Base-by-base conservation (phyloP, 192 early-diverging fungal species). In the Rhizoclosmatium globosum region DNA sequence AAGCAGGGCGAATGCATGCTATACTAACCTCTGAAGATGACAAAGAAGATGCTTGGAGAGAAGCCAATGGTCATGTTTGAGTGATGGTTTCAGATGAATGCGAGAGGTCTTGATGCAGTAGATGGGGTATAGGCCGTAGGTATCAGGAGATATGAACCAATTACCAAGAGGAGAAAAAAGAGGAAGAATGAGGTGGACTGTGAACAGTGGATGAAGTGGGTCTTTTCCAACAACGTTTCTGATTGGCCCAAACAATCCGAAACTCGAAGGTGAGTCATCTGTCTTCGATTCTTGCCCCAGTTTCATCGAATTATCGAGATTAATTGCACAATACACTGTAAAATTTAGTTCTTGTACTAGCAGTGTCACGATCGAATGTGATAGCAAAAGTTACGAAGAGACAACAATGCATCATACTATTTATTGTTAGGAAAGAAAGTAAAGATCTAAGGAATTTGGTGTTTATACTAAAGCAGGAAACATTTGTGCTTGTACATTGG, bases 401-500 rank as follows among this genome's bases (percentile, higher is more conserved):
- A 64, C n/a, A n/a, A 19, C 11, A 31, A 41, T 13, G 31, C 9
- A 64, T 23, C 23, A 31, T 1, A 11, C 38, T 11, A n/a, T 64
- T 11, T 64, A 64, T 64, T 64, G 19, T 64, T 11, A 39, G 15
- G 1, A 65, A 65, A 65, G 1, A 38, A 65, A 65, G 64, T 31
- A 41, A 65, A 65, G 11, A 41, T 21, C 11, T 65, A 38, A 65
- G 56, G 56, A 57, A 57, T 31, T 31, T 31, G 31, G 31, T 31
- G 31, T 68, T 68, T 56, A 74, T 1, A 62, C 56, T 3, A 74
- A 31, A 13, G 72, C 60, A 21, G 72, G 72, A 42, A 74, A 74
- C 72, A 74, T 62, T 45, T 50, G 38, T 4, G 50, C 72, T 23
- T 74, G 72, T 15, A 15, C 31, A 42, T 43, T 23, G 4, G 39